Conservation (phyloP, 2,329 filamentous ascomycete genomes). For the Dendryphion nanum region DNA sequence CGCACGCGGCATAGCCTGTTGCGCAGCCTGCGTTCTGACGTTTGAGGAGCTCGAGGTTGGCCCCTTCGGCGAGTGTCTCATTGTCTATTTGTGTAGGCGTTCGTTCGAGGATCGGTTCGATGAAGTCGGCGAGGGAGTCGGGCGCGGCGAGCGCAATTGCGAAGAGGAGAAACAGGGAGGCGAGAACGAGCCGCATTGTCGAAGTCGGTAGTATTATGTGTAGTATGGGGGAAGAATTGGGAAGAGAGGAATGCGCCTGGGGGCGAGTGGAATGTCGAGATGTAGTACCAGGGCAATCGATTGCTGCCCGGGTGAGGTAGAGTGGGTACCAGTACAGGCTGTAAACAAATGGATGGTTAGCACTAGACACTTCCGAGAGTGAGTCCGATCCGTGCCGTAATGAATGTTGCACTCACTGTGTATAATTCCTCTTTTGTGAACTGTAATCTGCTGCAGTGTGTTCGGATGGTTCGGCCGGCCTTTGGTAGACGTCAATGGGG, state of each 20-base stretch:
- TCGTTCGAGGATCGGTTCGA: slow-evolving; percentile 22
- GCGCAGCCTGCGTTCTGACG: slow-evolving; percentile 49
- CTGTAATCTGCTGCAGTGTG: no score
- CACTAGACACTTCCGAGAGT: no score
- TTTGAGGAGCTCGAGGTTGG: slow-evolving; percentile 25
- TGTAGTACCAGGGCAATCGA: no score
- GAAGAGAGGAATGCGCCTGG: slow-evolving; percentile 17
- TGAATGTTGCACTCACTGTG: no score
- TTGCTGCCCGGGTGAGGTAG: no score
- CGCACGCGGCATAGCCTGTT: slow-evolving; percentile 52
- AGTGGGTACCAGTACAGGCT: no score
- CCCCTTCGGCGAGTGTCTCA: slow-evolving; percentile 21
- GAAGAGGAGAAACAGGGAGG: slow-evolving; percentile 24
- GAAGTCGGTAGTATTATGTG: no score
- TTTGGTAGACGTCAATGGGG: no score
- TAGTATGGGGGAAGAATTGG: slow-evolving; percentile 3
- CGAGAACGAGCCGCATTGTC: slow-evolving; percentile 29
- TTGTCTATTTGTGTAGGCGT: slow-evolving; percentile 23
- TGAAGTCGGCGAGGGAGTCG: slow-evolving; percentile 29
- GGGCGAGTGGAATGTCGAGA: slow-evolving; percentile 4
- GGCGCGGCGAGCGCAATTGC: slow-evolving; percentile 28
- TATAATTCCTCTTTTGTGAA: no score
- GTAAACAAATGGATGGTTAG: no score
- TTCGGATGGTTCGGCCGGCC: no score
- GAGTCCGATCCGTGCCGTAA: no score